A percentile compares a stretch with the other conserved stretches of the same genome.
Evolutionary conservation across 495 filamentous ascomycete species (phyloP).

Genomic region (Lasiosphaeris hirsuta): DNA sequence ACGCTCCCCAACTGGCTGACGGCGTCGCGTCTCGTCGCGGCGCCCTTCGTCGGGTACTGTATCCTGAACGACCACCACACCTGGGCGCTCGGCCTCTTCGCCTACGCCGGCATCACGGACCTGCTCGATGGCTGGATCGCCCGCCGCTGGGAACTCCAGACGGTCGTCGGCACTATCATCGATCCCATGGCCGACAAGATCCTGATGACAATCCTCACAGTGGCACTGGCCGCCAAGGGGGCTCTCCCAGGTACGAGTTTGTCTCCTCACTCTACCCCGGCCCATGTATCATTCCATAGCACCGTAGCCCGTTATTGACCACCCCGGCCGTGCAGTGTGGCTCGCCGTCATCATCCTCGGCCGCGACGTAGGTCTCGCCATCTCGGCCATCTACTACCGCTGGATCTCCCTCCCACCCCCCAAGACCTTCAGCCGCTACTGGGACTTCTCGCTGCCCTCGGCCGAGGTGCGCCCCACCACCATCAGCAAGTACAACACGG

Average conservation of each 20-base stretch:
- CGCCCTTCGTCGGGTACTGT: conserved; percentile 85
- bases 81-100: conserved; percentile 77
- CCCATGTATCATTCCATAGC: not conserved
- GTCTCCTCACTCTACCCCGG: not conserved
- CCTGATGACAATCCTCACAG: conserved; percentile 88
- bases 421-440: conserved; percentile 90
- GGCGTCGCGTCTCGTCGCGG: conserved; percentile 76
- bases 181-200: conserved; percentile 97
- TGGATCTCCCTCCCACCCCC: conserved; percentile 91
- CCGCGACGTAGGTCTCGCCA: conserved; percentile 79
- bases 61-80: conserved; percentile 77
- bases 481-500: conserved; percentile 89
- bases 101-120: conserved; percentile 88
- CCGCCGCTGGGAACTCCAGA: conserved; percentile 78
- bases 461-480: conserved; percentile 90
- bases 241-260: conserved; percentile 65
- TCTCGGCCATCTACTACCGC: conserved; percentile 89
- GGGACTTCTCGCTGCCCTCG: conserved; percentile 92
- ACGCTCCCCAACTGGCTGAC: conserved; percentile 92
- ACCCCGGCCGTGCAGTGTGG: conserved; percentile 57
- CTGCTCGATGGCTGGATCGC: conserved; percentile 91
- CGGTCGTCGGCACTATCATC: conserved; percentile 93
- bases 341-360: conserved; percentile 86
- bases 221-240: conserved; percentile 76
- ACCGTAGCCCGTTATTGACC: conserved; percentile 1